Evolutionary conservation across 139 green algal species (phyloP), one percentile per base, ranked within the genome.

Genomic region (Chlorella sp.): DNA sequence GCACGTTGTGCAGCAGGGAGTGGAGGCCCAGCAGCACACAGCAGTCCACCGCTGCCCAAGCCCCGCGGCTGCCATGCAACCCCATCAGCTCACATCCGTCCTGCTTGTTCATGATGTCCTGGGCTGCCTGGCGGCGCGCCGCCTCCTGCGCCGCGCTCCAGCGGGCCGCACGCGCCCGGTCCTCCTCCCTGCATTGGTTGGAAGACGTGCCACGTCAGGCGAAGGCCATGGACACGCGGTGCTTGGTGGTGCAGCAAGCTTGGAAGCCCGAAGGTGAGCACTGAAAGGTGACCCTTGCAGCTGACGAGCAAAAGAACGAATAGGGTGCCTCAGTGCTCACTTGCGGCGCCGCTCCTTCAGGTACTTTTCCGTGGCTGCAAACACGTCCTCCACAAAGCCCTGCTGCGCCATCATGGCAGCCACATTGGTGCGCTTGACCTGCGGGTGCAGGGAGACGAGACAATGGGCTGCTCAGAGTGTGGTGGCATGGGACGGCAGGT

Each of bases 391-490:
- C 60, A 88, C 30, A 32, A 84, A 80, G 34, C 91, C 91, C 72
- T 95, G 89, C 4, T 92, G 91, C 4, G 88, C 80, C 95, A 97
- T 97, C 94, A 98, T 97, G 3, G 93, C 88, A 0, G 90, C 93
- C 60, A 98, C 95, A 75, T 95, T 93, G 3, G 91, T 86, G 26
- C 89, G 87, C 34, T 74, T 83, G 56, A 93, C 82, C 75, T 82
- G 74, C 20, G 21, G 36, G 18, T 4, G 32, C 1, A 13, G 36
- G 0, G 30, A 28, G 16, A 15, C 1, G 2, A 32, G 60, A 21
- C 2, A 67, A 67, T 18, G 60, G 60, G 17, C 30, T 30, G 60
- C 6, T n/a, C 20, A 2, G 30, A 67, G 60, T n/a, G 28, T 32
- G 60, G 20, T 32, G 6, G n/a, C n/a, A n/a, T n/a, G n/a, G n/a